phyloP scores from a whole-genome alignment of 225 moss, liverwort and hornwort species.

The Bryum argenteum region DNA sequence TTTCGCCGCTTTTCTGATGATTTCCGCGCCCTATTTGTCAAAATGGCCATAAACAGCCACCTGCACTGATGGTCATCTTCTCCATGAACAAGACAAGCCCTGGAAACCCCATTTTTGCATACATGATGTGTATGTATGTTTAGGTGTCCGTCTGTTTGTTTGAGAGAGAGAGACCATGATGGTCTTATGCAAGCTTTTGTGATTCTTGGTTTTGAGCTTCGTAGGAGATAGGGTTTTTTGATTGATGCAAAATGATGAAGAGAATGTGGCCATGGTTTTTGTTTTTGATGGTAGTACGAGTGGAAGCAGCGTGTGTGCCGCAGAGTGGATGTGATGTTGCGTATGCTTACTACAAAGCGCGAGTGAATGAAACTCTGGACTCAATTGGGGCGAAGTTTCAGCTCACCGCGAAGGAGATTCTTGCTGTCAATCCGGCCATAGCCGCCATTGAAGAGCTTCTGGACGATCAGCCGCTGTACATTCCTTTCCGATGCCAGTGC shows the following conservation, averaged over 20 bases:
- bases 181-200: too few species aligned
- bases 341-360: slow-evolving; percentile 43
- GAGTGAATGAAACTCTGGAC: slow-evolving; percentile 38
- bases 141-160: neutral
- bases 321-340: slow-evolving; percentile 38
- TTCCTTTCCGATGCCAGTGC: slow-evolving; percentile 60
- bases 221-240: neutral
- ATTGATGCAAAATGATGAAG: slow-evolving; percentile 17
- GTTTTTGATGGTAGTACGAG: slow-evolving; percentile 28
- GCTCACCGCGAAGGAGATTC: slow-evolving; percentile 31
- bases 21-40: neutral
- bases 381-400: slow-evolving; percentile 46
- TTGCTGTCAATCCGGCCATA: slow-evolving; percentile 34
- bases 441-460: neutral
- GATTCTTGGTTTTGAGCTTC: neutral
- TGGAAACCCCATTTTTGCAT: neutral
- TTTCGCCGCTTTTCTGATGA: too few species aligned
- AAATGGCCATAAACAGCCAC: neutral
- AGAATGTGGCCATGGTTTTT: slow-evolving; percentile 20
- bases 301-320: slow-evolving; percentile 36
- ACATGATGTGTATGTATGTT: too few species aligned
- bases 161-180: too few species aligned
- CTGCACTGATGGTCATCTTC: neutral
- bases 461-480: slow-evolving; percentile 26
- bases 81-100: neutral